Conservation (phyloP, 2,329 filamentous ascomycete species). For the Aspergillus terreus region DNA sequence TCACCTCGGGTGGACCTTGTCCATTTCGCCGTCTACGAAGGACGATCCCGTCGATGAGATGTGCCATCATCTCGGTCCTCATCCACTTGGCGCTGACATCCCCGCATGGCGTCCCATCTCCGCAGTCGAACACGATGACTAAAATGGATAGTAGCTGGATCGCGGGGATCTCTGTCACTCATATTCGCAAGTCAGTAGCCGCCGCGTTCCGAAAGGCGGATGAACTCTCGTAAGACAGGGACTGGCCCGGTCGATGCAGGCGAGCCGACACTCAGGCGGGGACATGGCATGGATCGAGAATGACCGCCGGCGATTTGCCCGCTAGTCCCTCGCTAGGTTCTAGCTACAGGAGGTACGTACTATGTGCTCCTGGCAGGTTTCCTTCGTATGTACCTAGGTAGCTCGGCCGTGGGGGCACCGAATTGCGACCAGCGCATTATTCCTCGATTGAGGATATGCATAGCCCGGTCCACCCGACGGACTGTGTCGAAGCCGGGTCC, state of each 20-base stretch:
- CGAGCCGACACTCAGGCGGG: background rate
- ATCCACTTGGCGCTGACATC: constrained; percentile 1
- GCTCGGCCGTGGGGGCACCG: background rate
- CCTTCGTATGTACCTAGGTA: background rate
- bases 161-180: background rate
- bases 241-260: constrained; percentile 7
- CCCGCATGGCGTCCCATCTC: constrained; percentile 6
- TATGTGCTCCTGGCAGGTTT: background rate
- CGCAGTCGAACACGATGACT: constrained; percentile 1
- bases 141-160: background rate
- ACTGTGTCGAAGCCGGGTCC: background rate
- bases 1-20: background rate
- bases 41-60: background rate
- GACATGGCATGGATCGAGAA: background rate
- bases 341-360: background rate
- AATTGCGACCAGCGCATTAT: background rate
- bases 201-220: background rate
- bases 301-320: background rate
- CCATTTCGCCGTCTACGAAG: background rate
- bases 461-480: background rate
- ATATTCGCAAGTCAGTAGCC: background rate
- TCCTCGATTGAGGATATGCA: background rate
- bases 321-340: background rate
- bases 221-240: background rate
- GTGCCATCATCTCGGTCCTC: background rate